Evolutionary conservation across 331 rosid species (phyloP), one percentile per base, ranked within the genome.

Genomic region (Malus hybrid): DNA sequence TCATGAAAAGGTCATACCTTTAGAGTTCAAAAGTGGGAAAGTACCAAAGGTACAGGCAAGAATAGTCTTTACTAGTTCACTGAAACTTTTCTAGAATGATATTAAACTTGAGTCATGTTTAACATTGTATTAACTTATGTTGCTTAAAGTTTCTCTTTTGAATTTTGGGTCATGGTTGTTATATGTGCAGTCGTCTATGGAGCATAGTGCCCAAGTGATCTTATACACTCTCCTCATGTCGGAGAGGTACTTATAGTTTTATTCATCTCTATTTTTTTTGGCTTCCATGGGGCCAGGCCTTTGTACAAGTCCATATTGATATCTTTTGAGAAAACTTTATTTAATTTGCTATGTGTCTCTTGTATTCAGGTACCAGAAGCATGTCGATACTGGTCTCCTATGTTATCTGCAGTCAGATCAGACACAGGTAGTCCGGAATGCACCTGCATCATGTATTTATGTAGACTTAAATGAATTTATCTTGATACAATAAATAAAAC

Each of bases 11-110:
- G 85, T 92, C 53, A 82, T 94, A 90, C 99, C 99, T 28, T n/a
- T 94, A 72, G 99, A 94, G 85, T 94, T 94, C 84, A 94, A 94
- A 88, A 90, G 90, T 22, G 97, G 99, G 64, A 94, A 94, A 82
- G 26, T 83, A 65, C 86, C 89, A 9, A 77, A 75, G 79, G 83
- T 86, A 71, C 97, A 91, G 97, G 99, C 86, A 90, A 85, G 91
- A 81, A 61, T 72, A 79, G 36, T 71, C 69, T 29, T 63, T 13
- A 63, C 42, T 30, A 30, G 68, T 66, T 79, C 60, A 22, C 18
- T 64, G 9, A 52, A 71, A 63, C 39, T 67, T 30, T 63, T 66
- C 16, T 10, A 60, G 73, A 80, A 68, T 64, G 61, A 78, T 73
- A 12, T 65, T 70, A 50, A 77, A 68, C 70, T 75, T 68, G 26